Base-by-base conservation (phyloP, 352 stramenopile species). In the Globisporangium lucens region DNA sequence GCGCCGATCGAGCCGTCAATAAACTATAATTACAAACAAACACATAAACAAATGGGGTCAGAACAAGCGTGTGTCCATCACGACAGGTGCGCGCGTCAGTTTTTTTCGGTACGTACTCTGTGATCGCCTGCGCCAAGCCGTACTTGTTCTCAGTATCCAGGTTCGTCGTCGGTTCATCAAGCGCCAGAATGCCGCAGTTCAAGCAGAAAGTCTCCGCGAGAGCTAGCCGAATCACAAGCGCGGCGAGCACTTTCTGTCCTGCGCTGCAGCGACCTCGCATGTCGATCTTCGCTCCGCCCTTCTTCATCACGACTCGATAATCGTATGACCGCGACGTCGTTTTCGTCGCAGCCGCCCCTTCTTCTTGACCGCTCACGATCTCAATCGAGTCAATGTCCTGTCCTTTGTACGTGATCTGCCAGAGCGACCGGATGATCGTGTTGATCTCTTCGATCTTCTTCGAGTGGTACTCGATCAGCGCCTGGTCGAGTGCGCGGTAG, bases 371-470 rank as follows among this genome's bases (percentile, higher is more conserved):
- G 20, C 91, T 98, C 43, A 98, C 84, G 27, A 99, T 93, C 78
- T 99, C 91, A 75, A 99, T 99, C 20, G 95, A 98, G 65, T 99
- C 98, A 65, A 99, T 99, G 75, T 99, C 98, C 75, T 98, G 87
- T 0, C 98, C 98, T 68, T 98, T 98, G 89, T 99, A 99, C 3
- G 97, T 99, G 38, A 99, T 90, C 65, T 97, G 86, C 98, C 98
- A 99, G 17, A 99, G 76, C 58, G 98, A 97, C 29, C 89, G 83
- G 70, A 99, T 99, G 63, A 99, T 99, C 41, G 97, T 98, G 82
- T 99, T 99, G 76, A 99, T 99, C 68, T 99, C 97, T 52, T 91
- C 89, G 58, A 99, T 99, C 75, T 99, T 99, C 66, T 98, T 97
- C 22, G 87, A 93, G 76, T 99, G 98, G 76, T 98, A 99, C 58